These are phyloP conservation scores for Limtongozyma cylindracea DNA, from an alignment of 805 yeast species.

Conservation along the genomic window DNA sequence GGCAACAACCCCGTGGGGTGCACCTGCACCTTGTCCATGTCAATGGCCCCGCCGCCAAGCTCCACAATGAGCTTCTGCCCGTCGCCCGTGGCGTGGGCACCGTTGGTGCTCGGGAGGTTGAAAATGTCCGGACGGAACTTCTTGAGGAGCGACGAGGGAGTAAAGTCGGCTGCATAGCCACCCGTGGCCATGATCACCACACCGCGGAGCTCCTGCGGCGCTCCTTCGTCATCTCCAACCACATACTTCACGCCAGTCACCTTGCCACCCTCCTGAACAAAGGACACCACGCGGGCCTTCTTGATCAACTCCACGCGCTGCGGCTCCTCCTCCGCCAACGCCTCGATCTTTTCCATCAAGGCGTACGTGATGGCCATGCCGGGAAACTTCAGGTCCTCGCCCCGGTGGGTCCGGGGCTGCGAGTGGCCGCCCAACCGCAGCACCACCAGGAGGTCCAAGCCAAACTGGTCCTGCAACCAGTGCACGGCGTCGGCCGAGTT, in stretches of 20 bases:
- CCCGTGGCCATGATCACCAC: constrained; percentile 42
- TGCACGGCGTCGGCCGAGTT: constrained; percentile 43
- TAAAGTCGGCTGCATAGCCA: constrained; percentile 42
- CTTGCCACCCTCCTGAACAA: background rate
- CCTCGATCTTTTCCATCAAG: constrained; percentile 22
- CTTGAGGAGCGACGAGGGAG: constrained; percentile 21
- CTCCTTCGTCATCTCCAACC: too few relatives aligned
- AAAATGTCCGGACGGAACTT: constrained; percentile 33
- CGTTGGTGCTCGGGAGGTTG: constrained; percentile 32
- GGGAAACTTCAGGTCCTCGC: constrained; percentile 36
- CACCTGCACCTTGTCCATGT: constrained; percentile 39
- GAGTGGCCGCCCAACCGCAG: constrained; percentile 73
- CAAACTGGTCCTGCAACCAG: constrained; percentile 45
- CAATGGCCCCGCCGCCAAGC: constrained; percentile 27
- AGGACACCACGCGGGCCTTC: constrained; percentile 1
- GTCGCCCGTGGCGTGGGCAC: constrained; percentile 36
- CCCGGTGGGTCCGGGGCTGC: constrained; percentile 59
- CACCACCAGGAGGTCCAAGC: constrained; percentile 36
- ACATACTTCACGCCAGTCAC: constrained; percentile 5
- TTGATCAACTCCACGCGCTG: constrained; percentile 8
- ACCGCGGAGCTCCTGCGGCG: constrained; percentile 16
- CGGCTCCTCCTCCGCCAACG: constrained; percentile 16
- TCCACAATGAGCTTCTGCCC: constrained; percentile 29
- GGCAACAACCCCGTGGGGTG: constrained; percentile 45
- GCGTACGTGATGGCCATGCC: constrained; percentile 40